Conservation (phyloP, 2,329 filamentous ascomycete genomes). For the Monosporascus sp. region DNA sequence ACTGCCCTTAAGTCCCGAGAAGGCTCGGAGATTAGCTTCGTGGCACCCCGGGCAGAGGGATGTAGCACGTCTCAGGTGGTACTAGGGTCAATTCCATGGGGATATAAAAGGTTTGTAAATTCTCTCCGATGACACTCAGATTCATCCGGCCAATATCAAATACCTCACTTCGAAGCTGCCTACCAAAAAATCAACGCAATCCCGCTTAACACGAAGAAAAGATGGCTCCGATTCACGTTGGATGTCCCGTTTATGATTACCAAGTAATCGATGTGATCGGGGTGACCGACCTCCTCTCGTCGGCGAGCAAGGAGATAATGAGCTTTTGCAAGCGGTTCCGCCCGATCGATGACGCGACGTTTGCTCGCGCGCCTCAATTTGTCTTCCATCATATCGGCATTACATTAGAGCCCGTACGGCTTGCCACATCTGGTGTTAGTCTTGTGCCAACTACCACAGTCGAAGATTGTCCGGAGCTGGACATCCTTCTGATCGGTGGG, state of each 20-base stretch:
- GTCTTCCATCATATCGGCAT: constrained; percentile 31
- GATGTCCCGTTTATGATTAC: constrained; percentile 24
- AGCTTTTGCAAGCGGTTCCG: constrained; percentile 3
- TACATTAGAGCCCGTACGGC: constrained; percentile 21
- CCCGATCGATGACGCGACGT: constrained; percentile 13
- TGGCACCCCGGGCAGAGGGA: too few relatives aligned
- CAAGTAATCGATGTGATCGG: constrained; percentile 30
- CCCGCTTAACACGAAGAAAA: not conserved
- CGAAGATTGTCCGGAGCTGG: constrained; percentile 32
- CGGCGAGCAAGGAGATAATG: constrained; percentile 15
- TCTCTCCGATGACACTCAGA: too few relatives aligned
- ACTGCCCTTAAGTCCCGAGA: too few relatives aligned
- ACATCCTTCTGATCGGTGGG: constrained; percentile 32
- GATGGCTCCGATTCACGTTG: constrained; percentile 22
- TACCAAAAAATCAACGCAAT: too few relatives aligned
- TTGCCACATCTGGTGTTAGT: constrained; percentile 1
- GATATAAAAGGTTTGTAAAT: too few relatives aligned
- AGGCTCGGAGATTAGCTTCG: too few relatives aligned
- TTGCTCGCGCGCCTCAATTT: constrained; percentile 24
- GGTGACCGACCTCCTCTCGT: constrained; percentile 26
- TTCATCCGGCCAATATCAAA: too few relatives aligned
- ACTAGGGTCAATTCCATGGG: too few relatives aligned
- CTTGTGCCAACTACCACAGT: constrained; percentile 27
- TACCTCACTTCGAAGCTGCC: too few relatives aligned
- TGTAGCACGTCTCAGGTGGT: too few relatives aligned